These are phyloP conservation scores for Boletus sp. DNA, from an alignment of 1,284 basidiomycete genomes.

Conservation along the genomic window DNA sequence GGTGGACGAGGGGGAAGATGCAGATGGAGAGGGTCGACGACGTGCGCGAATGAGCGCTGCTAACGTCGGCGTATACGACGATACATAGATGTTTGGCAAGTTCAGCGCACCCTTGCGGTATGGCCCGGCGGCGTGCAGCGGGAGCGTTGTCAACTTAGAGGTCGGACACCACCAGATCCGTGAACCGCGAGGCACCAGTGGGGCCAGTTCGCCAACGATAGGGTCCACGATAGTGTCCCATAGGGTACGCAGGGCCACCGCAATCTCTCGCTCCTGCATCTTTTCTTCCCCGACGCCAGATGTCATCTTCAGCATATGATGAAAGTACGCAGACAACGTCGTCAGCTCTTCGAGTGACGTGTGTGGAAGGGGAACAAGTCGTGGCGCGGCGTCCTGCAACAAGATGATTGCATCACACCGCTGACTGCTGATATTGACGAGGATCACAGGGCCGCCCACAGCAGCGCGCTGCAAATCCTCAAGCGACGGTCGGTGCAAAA, in stretches of 20 bases:
- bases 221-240: constrained; percentile 34
- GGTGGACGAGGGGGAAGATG: background rate
- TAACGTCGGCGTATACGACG: constrained; percentile 39
- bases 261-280: constrained; percentile 19
- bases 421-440: constrained; percentile 31
- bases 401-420: constrained; percentile 34
- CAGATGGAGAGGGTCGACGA: background rate
- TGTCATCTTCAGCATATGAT: constrained; percentile 15
- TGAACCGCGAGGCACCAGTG: constrained; percentile 23
- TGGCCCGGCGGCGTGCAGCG: constrained; percentile 40
- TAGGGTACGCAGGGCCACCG: constrained; percentile 25
- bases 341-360: constrained; percentile 16
- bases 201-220: constrained; percentile 27
- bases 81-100: constrained; percentile 33
- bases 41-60: constrained; percentile 31
- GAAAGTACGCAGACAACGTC: constrained; percentile 13
- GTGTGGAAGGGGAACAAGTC: constrained; percentile 22
- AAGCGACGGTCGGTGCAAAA: constrained; percentile 26
- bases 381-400: constrained; percentile 15
- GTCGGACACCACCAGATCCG: constrained; percentile 48
- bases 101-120: constrained; percentile 17
- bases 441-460: constrained; percentile 36
- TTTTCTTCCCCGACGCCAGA: constrained; percentile 22
- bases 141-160: constrained; percentile 33
- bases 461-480: constrained; percentile 27